These are phyloP conservation scores for Bonnemaisonia californica DNA, from an alignment of 31 red algal genomes.

Conservation along the genomic window DNA sequence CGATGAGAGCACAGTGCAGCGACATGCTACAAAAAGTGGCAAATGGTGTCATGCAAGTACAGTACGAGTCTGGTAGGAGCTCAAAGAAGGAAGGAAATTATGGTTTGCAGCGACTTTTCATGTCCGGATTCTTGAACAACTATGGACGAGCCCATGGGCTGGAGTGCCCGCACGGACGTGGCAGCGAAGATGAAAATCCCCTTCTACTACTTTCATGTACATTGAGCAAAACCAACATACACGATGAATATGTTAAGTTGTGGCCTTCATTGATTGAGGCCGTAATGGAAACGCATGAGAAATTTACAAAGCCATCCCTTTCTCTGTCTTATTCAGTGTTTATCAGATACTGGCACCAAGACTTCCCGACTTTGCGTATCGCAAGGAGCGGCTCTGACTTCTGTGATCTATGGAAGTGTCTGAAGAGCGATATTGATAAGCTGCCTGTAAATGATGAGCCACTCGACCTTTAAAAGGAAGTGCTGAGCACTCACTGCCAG, in stretches of 20 bases:
- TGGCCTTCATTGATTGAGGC: neutral
- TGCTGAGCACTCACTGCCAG: neutral
- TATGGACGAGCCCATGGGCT: neutral
- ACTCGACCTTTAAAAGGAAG: slow-evolving; percentile 1
- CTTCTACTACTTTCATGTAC: neutral
- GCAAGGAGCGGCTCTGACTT: slow-evolving; percentile 11
- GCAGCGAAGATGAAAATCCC: neutral
- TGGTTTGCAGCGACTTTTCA: neutral
- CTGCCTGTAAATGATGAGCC: neutral
- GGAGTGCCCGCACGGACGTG: slow-evolving; percentile 8
- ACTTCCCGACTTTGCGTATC: slow-evolving; percentile 23
- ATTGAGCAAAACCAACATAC: neutral
- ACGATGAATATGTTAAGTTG: neutral
- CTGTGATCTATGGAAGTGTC: slow-evolving; percentile 20
- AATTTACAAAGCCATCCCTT: neutral
- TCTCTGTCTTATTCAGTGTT: neutral
- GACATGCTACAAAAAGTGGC: slow-evolving; percentile 1
- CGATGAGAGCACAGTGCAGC: neutral
- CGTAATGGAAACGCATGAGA: neutral
- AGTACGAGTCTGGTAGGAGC: neutral
- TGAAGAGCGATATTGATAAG: neutral
- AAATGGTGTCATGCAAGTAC: neutral
- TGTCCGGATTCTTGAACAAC: neutral
- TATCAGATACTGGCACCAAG: slow-evolving; percentile 19
- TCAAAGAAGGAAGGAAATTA: neutral